Conservation (phyloP, 257 asterid species). For the Solanum commersonii region DNA sequence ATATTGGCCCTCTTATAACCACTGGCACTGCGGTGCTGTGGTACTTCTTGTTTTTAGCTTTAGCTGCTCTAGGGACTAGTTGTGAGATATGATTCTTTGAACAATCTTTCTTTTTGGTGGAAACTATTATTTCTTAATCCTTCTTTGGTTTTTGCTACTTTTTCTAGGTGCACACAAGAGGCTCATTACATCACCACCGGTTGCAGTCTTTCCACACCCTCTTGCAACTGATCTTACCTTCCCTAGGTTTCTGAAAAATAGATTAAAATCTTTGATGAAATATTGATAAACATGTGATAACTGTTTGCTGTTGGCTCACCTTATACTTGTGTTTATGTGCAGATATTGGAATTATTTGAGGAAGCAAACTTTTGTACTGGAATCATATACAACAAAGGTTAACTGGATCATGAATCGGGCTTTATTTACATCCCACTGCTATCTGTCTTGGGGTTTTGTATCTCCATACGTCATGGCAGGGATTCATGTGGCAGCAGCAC, state of each 20-base stretch:
- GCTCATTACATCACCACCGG: slow-evolving; percentile 91
- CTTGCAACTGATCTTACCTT: slow-evolving; percentile 93
- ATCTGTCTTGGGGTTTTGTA: slow-evolving; percentile 95
- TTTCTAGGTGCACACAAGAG: slow-evolving; percentile 74
- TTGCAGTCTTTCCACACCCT: slow-evolving; percentile 98
- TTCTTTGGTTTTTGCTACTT: slow-evolving; percentile 16
- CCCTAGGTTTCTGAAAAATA: slow-evolving; percentile 50
- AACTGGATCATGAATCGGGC: slow-evolving; percentile 97
- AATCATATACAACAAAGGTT: slow-evolving; percentile 73
- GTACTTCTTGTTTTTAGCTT: neutral
- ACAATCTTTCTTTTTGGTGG: neutral
- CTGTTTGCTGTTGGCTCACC: neutral
- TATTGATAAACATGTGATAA: neutral
- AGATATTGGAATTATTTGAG: slow-evolving; percentile 99
- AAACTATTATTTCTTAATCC: neutral
- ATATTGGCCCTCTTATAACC: neutral
- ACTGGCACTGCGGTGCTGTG: neutral
- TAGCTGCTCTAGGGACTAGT: neutral
- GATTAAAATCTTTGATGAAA: neutral
- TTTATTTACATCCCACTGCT: slow-evolving; percentile 76
- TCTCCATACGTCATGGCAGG: slow-evolving; percentile 70
- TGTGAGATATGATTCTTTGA: neutral
- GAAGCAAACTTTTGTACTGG: slow-evolving; percentile 96
- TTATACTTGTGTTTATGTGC: slow-evolving; percentile 4
- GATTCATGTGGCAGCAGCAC: slow-evolving; percentile 66